phyloP scores from a whole-genome alignment of 352 stramenopile species.

The Pythium dissotocum region DNA sequence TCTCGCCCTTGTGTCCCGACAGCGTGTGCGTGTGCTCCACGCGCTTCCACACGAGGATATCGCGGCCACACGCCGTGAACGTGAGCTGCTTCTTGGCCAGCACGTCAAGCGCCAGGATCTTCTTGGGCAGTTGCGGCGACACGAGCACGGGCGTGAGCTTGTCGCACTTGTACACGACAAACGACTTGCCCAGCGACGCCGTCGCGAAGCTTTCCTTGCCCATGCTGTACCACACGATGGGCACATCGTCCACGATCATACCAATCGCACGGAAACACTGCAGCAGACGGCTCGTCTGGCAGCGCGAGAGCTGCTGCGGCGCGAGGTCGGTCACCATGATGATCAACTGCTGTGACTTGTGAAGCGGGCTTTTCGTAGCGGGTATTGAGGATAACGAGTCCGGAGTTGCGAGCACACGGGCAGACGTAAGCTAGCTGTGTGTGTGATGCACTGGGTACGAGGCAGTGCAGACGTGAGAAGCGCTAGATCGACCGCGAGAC shows the following conservation, averaged over 20 bases:
- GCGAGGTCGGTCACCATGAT: background rate
- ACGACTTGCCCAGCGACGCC: slow-evolving; percentile 87
- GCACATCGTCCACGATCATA: slow-evolving; percentile 84
- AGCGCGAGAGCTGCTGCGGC: slow-evolving; percentile 42
- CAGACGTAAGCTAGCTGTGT: background rate
- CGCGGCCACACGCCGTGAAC: slow-evolving; percentile 69
- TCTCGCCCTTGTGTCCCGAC: slow-evolving; percentile 50
- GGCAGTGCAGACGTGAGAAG: background rate
- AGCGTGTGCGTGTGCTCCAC: slow-evolving; percentile 58
- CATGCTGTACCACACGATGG: slow-evolving; percentile 87
- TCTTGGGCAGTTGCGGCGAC: slow-evolving; percentile 77
- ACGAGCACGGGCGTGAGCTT: slow-evolving; percentile 86
- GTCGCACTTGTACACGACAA: slow-evolving; percentile 91
- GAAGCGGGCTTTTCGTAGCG: slow-evolving; percentile 4
- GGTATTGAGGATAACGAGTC: background rate
- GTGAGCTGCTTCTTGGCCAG: slow-evolving; percentile 73
- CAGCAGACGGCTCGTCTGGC: slow-evolving; percentile 74
- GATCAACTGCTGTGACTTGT: slow-evolving; percentile 23
- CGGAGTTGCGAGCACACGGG: slow-evolving; percentile 1
- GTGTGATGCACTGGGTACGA: slow-evolving; percentile 1
- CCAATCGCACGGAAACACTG: slow-evolving; percentile 91
- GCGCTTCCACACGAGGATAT: slow-evolving; percentile 77
- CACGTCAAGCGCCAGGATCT: slow-evolving; percentile 67
- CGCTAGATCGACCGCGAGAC: slow-evolving; percentile 11
- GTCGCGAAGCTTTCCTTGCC: slow-evolving; percentile 89